Evolutionary conservation across 192 early-diverging fungal species (phyloP).

Genomic region (Backusella mclennaniae): DNA sequence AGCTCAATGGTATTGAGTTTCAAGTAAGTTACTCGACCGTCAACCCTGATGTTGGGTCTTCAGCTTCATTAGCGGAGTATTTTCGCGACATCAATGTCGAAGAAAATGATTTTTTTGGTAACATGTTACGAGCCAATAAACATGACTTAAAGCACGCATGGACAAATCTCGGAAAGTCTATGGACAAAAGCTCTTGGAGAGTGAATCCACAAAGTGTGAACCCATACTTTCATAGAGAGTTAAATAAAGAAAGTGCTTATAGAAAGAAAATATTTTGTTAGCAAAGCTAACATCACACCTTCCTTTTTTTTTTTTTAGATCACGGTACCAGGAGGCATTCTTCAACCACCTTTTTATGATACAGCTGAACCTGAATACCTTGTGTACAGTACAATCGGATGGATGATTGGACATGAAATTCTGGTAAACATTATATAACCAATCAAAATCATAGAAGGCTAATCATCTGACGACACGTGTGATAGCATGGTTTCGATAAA

Average conservation of each 20-base stretch:
- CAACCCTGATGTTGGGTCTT: conserved; percentile 3
- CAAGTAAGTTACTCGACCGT: conserved; percentile 7
- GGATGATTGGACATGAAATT: conserved; percentile 73
- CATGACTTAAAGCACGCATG: conserved; percentile 29
- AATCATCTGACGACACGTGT: conserved; percentile 9
- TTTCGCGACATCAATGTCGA: not conserved
- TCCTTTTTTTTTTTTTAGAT: not conserved
- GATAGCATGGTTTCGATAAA: conserved; percentile 68
- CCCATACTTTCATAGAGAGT: conserved; percentile 42
- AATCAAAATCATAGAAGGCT: not conserved
- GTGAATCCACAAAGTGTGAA: conserved; percentile 57
- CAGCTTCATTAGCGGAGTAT: conserved; percentile 9
- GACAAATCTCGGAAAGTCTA: conserved; percentile 2
- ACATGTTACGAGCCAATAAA: not conserved
- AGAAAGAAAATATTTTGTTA: not conserved
- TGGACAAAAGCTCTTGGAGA: conserved; percentile 43
- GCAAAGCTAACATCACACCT: not conserved
- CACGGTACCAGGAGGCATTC: conserved; percentile 48
- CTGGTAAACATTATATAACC: conserved; percentile 36
- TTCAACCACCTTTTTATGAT: conserved; percentile 67
- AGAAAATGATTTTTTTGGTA: conserved; percentile 6
- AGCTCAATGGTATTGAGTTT: conserved; percentile 4
- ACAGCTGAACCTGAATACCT: conserved; percentile 51
- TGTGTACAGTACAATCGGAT: conserved; percentile 67
- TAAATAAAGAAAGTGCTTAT: conserved; percentile 45